A percentile compares a stretch with the other conserved stretches of the same genome.
phyloP scores from a whole-genome alignment of 2,329 filamentous ascomycete species.

The Ophiocordyceps camponoti-leonardi region DNA sequence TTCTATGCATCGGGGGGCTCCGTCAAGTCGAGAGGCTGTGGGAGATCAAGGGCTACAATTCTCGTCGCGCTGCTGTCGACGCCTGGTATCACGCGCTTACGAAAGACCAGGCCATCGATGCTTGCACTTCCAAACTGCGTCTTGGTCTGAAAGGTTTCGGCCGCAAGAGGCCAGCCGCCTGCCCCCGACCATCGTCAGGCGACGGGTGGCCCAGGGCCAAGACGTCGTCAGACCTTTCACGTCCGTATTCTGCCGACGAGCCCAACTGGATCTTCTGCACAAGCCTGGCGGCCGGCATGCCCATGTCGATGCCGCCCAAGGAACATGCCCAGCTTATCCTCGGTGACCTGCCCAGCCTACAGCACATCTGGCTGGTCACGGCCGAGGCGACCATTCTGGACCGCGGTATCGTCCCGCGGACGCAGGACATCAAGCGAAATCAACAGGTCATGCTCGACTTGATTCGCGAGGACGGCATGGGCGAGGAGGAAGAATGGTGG shows the following conservation, averaged over 20 bases:
- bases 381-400: slow-evolving; percentile 45
- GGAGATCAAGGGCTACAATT: slow-evolving; percentile 50
- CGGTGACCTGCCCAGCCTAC: slow-evolving; percentile 36
- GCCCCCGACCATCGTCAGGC: slow-evolving; percentile 9
- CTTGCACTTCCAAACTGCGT: slow-evolving; percentile 26
- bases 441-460: slow-evolving; percentile 44
- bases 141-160: slow-evolving; percentile 35
- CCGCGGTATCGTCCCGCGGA: slow-evolving; percentile 36
- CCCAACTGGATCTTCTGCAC: slow-evolving; percentile 36
- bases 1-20: slow-evolving; percentile 42
- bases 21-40: slow-evolving; percentile 46
- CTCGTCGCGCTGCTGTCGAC: slow-evolving; percentile 39
- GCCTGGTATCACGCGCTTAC: slow-evolving; percentile 37
- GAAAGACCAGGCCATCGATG: slow-evolving; percentile 21
- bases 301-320: slow-evolving; percentile 36
- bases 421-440: slow-evolving; percentile 45
- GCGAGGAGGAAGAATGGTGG: slow-evolving; percentile 45
- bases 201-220: slow-evolving; percentile 9
- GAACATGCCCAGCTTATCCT: slow-evolving; percentile 34
- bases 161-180: slow-evolving; percentile 36
- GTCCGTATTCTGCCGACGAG: slow-evolving; percentile 13
- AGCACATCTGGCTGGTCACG: slow-evolving; percentile 44
- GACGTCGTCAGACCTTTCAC: slow-evolving; percentile 13
- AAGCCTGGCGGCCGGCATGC: slow-evolving; percentile 42
- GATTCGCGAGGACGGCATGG: slow-evolving; percentile 42